A percentile compares a stretch with the other conserved stretches of the same genome.
These are phyloP conservation scores for Dendryphion nanum DNA, from an alignment of 2,329 filamentous ascomycete species.

Conservation along the genomic window DNA sequence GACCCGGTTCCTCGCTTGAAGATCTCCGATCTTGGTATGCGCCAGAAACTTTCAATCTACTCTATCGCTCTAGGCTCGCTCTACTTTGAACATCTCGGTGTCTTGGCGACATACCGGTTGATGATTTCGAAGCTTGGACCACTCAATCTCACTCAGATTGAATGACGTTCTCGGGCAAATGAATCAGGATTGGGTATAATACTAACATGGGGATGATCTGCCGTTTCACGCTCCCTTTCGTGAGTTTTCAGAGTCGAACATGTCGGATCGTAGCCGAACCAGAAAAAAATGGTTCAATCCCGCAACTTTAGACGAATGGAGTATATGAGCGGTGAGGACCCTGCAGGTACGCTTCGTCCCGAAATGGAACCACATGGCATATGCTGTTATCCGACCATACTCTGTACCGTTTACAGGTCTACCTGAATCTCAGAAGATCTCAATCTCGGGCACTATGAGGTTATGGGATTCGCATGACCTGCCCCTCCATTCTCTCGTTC, in stretches of 20 bases:
- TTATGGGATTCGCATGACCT: too few relatives aligned
- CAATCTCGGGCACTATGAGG: too few relatives aligned
- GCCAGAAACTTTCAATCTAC: too few relatives aligned
- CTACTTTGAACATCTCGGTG: neutral
- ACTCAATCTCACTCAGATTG: neutral
- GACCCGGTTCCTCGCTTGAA: constrained; percentile 9
- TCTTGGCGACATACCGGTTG: neutral
- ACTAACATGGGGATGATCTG: too few relatives aligned
- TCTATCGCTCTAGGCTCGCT: neutral
- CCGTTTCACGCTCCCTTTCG: too few relatives aligned
- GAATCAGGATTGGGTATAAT: too few relatives aligned
- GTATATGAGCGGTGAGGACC: neutral
- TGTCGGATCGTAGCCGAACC: constrained; percentile 5
- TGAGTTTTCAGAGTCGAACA: neutral
- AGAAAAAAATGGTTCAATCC: neutral
- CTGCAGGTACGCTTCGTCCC: constrained; percentile 1
- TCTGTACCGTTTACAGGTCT: too few relatives aligned
- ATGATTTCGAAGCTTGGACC: neutral
- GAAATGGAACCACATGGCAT: neutral
- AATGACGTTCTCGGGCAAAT: too few relatives aligned
- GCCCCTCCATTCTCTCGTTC: too few relatives aligned
- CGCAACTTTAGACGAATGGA: neutral
- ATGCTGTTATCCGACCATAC: neutral
- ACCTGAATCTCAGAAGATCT: too few relatives aligned
- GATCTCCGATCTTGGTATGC: constrained; percentile 9